Base-by-base conservation (phyloP, 495 filamentous ascomycete species). In the Talaromyces nanjingensis region DNA sequence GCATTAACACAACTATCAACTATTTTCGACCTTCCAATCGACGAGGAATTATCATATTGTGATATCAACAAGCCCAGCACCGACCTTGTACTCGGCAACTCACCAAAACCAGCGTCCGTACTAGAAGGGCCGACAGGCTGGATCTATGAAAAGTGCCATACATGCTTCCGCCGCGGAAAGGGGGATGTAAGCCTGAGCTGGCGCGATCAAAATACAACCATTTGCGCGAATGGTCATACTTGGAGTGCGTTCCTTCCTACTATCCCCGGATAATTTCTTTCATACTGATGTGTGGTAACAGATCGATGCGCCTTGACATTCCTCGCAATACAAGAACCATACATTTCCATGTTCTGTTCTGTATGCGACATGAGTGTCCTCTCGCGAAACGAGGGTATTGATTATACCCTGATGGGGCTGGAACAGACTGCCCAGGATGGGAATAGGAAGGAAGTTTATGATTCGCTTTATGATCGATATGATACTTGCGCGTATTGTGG, bases 251-350 rank as follows among this genome's bases (percentile, higher is more conserved):
- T 27, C 24, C 34, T 27, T 24, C 42, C 24, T 29, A 27, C 14
- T 34, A 42, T 18, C 16, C 11, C 24, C 22, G 22, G 12, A 59
- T 5, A 7, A 6, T 7, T 53, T 24, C 1, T 34, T 47, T 54
- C 22, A 37, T 16, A 22, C 20, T 58, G 29, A 60, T 62, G 2
- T 37, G 5, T 39, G 33, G 29, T 39, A 42, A 60, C 67, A 84
- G 83, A 72, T n/a, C 77, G 85, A 37, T 87, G 85, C 69, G 76
- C 72, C 27, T 63, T 87, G 47, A 84, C 79, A 2, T 81, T 83
- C 47, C 62, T 84, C 52, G 73, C 82, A 6, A 83, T 87, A 6
- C 80, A 84, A 68, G 76, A 78, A 56, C 84, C 85, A 37, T 79
- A 79, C 0, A 68, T 80, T 14, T 81, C 83, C 7, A 86, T 85